Conservation (phyloP, 2,329 filamentous ascomycete species). For the Tricladium varicosporioides region DNA sequence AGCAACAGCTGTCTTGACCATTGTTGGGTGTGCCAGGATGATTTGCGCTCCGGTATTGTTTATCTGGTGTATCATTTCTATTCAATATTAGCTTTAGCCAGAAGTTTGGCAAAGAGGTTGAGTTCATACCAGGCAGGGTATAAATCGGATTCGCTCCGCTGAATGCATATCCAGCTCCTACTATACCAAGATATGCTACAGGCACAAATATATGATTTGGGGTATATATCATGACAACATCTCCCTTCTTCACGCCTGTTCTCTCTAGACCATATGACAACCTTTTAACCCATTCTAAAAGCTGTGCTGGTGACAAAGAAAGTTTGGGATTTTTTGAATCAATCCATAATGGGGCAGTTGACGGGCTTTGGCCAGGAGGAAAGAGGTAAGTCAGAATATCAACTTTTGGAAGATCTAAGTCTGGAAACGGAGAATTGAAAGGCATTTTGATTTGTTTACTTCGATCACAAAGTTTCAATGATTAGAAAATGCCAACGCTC, state of each 20-base stretch:
- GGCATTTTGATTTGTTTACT: conserved; percentile 20
- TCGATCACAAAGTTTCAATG: not conserved
- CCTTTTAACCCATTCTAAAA: conserved; percentile 50
- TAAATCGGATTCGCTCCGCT: conserved; percentile 54
- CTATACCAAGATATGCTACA: conserved; percentile 51
- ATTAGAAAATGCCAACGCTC: not conserved
- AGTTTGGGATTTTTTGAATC: conserved; percentile 45
- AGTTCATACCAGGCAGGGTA: conserved; percentile 43
- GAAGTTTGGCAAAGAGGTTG: conserved; percentile 6
- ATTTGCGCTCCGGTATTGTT: conserved; percentile 48
- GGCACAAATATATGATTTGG: conserved; percentile 56
- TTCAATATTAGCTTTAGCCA: not conserved
- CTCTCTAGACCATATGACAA: conserved; percentile 48
- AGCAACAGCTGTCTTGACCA: conserved; percentile 43
- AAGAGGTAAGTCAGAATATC: conserved; percentile 27
- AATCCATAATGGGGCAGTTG: conserved; percentile 50
- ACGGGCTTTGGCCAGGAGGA: conserved; percentile 40
- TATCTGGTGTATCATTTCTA: conserved; percentile 52
- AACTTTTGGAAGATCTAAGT: conserved; percentile 22
- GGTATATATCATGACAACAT: conserved; percentile 53
- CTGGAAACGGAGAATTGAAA: conserved; percentile 20
- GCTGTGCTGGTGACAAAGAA: conserved; percentile 46
- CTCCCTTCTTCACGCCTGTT: conserved; percentile 44
- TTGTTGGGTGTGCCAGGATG: conserved; percentile 47
- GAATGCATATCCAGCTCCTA: conserved; percentile 52